Evolutionary conservation across 139 green algal genomes (phyloP), one percentile per base, ranked within the genome.

Genomic region (Raphidocelis subcapitata): DNA sequence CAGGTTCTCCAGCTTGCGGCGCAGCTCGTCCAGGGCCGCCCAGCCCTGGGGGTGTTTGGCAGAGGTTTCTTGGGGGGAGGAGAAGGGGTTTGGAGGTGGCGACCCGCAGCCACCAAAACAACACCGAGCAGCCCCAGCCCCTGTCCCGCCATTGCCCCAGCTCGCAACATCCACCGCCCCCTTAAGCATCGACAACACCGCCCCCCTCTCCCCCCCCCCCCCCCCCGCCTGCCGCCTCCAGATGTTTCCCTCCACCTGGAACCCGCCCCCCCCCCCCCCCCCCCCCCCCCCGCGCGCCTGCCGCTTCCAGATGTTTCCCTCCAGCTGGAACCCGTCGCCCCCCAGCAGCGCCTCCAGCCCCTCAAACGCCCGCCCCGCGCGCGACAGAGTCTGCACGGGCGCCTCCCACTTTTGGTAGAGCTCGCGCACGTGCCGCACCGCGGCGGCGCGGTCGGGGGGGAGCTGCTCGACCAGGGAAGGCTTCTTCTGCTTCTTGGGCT

Each of bases 331-430:
- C 0, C 46, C 32, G 23, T 67, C 78, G 5, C 88, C 92, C 0
- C 91, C 91, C 28, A 97, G 85, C 60, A 97, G 72, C 54, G 83
- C 79, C 76, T 97, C 91, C 57, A 97, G 76, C 1, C 91, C 91
- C 41, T 96, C 85, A 57, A 97, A 97, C 1, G 92, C 91, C 2
- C 67, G 72, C 1, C 92, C 90, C 29, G 92, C 91, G 36, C 73
- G 78, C 26, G 63, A 51, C 62, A 96, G 74, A 32, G 89, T 85
- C 56, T 76, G 71, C 32, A 95, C 85, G 2, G 90, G 90, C 33
- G 62, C 70, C 66, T 75, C 49, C 90, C 90, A 96, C 72, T 55
- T 37, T 16, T 29, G 5, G 63, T 82, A 88, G 66, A 88, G 52
- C 69, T 80, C 79, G 59, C 74, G 77, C 3, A 66, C 84, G 20